A percentile compares a stretch with the other conserved stretches of the same genome.
Evolutionary conservation across 2,329 filamentous ascomycete genomes (phyloP).

Genomic region (Bipolaris oryzae): DNA sequence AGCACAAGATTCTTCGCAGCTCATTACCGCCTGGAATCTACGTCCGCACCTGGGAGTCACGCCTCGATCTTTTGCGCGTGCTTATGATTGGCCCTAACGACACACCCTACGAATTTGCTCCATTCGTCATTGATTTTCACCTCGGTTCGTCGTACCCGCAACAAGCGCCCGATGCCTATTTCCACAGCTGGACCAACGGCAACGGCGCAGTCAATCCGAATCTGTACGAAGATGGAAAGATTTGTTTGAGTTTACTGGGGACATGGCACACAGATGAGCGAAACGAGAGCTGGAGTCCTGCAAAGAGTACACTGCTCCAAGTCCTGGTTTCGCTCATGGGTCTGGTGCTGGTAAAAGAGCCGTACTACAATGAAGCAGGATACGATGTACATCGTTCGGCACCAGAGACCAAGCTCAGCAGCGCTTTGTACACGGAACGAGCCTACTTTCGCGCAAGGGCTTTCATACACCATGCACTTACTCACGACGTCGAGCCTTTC

Average conservation of each 20-base stretch:
- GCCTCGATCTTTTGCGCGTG: constrained; percentile 64
- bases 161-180: constrained; percentile 61
- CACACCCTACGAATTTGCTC: constrained; percentile 66
- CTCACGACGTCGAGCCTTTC: constrained; percentile 53
- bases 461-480: constrained; percentile 58
- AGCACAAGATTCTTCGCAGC: constrained; percentile 62
- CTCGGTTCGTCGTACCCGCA: constrained; percentile 58
- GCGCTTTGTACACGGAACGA: constrained; percentile 60
- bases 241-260: constrained; percentile 64
- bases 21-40: constrained; percentile 63
- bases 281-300: constrained; percentile 60
- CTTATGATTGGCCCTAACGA: constrained; percentile 64
- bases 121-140: constrained; percentile 66
- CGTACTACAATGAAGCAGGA: constrained; percentile 69
- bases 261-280: constrained; percentile 63
- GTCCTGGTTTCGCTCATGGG: constrained; percentile 63
- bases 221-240: constrained; percentile 67
- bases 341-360: constrained; percentile 63
- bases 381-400: constrained; percentile 60
- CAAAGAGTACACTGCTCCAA: constrained; percentile 62
- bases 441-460: constrained; percentile 59
- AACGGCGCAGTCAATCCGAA: constrained; percentile 65
- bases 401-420: constrained; percentile 54
- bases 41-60: constrained; percentile 64
- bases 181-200: constrained; percentile 64